These are phyloP conservation scores for Oxytropis ochrocephala DNA, from an alignment of 306 rosid genomes.

Conservation along the genomic window DNA sequence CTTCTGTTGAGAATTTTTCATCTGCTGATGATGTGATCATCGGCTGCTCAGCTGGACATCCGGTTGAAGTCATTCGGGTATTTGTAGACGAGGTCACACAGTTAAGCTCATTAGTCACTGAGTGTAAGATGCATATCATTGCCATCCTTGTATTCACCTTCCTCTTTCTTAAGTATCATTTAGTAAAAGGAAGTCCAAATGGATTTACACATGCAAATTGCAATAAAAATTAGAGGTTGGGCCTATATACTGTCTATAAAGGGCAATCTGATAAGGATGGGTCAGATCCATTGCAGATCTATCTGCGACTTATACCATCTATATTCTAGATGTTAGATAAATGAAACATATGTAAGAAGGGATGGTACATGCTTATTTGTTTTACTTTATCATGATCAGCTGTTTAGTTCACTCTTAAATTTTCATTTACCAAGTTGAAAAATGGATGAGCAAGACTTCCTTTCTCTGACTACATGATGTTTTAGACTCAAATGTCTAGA, in stretches of 20 bases:
- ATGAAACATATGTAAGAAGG: slow-evolving; percentile 1
- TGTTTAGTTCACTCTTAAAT: not conserved
- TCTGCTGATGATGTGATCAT: slow-evolving; percentile 47
- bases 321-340: slow-evolving; percentile 1
- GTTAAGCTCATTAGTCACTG: slow-evolving; percentile 57
- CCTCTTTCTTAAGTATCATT: not conserved
- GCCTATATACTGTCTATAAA: not conserved
- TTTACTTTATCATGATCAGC: not conserved
- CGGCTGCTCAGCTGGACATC: slow-evolving; percentile 96
- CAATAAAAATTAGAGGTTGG: not conserved
- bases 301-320: not conserved
- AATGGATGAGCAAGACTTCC: not conserved
- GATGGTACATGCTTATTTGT: not conserved
- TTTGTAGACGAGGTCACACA: slow-evolving; percentile 71
- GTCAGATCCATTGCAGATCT: not conserved
- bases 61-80: slow-evolving; percentile 69
- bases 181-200: slow-evolving; percentile 10
- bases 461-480: slow-evolving; percentile 9
- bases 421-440: slow-evolving; percentile 7
- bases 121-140: slow-evolving; percentile 57
- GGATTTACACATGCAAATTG: not conserved
- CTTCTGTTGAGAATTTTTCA: slow-evolving; percentile 44
- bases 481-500: not conserved
- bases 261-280: not conserved
- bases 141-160: slow-evolving; percentile 6